Base-by-base conservation (phyloP, 2,329 filamentous ascomycete species). In the Trichoderma koningiopsis region DNA sequence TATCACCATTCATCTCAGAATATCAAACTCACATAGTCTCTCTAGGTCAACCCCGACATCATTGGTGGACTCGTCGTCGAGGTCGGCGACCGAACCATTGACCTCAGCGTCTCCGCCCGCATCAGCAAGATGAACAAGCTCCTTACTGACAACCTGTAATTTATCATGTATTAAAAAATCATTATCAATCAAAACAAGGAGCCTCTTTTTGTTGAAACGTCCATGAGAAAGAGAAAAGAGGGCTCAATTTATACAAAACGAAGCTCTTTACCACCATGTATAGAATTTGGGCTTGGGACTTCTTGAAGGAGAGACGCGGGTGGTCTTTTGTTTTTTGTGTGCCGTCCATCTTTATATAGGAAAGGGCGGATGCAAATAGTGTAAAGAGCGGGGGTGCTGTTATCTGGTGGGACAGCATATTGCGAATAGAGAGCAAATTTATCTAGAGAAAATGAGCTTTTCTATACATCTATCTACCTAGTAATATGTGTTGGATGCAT, bases 61-160 rank as follows among this genome's bases (percentile, higher is more conserved):
- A 84, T 96, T 74, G 96, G 96, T 75, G 96, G 96, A 72, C 90
- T 99, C 75, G 84, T 99, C 74, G 95, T 99, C 79, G 95, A 98
- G 86, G 92, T 98, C 76, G 95, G 94, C 78, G 95, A 98, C 88
- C 92, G 95, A 80, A 98, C 95, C 81, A 97, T 99, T 80, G 96
- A 99, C 84, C 91, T 97, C 76, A 96, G 92, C 83, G 94, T 99
- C 79, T 95, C 95, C 61, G 87, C 92, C 81, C 96, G 95, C 88
- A 91, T 99, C 83, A 88, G 92, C 82, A 97, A 94, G 90, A 93
- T 99, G 89, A 99, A 99, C 93, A 99, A 98, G 91, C 91, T 97
- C 81, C 92, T 99, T 80, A 94, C 88, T 76, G 96, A 99, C 85
- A 88, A 91, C 83, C 87, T 99, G 92, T 99, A 97, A 76, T 68